phyloP scores from a whole-genome alignment of 306 rosid genomes.

The Potentilla sterilis region DNA sequence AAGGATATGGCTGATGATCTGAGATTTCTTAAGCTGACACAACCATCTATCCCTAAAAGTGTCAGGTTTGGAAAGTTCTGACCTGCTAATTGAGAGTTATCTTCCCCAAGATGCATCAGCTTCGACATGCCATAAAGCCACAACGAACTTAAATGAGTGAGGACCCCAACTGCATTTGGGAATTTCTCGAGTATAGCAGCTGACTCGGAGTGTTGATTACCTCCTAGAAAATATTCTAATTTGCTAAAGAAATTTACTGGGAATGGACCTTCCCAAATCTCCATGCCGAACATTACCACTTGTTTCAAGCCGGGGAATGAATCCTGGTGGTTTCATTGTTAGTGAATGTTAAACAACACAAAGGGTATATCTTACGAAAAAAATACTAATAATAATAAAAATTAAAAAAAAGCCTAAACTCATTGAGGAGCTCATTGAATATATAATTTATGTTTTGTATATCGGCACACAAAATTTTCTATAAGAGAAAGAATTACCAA shows the following conservation, averaged over 20 bases:
- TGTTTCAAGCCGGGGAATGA: neutral
- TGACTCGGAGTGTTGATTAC: too few species aligned
- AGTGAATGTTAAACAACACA: neutral
- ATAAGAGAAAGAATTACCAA: too few species aligned
- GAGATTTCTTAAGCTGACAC: neutral
- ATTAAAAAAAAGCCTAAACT: too few species aligned
- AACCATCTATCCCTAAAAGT: fast-evolving
- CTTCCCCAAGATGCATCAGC: neutral
- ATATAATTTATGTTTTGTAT: too few species aligned
- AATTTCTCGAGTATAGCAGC: too few species aligned
- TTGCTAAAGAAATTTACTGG: neutral
- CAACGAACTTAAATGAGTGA: neutral
- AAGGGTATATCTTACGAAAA: too few species aligned
- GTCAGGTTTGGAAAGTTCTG: neutral
- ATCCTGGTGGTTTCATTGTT: neutral
- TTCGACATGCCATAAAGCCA: fast-evolving
- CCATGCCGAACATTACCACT: neutral
- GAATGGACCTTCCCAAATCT: neutral
- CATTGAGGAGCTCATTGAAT: too few species aligned
- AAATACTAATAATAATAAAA: too few species aligned
- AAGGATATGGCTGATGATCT: neutral
- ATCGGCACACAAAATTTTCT: too few species aligned
- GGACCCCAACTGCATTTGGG: neutral
- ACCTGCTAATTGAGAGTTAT: neutral
- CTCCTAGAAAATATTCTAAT: fast-evolving